Evolutionary conservation across 176 grass and related monocot genomes (phyloP).

Genomic region (Carex parvula): DNA sequence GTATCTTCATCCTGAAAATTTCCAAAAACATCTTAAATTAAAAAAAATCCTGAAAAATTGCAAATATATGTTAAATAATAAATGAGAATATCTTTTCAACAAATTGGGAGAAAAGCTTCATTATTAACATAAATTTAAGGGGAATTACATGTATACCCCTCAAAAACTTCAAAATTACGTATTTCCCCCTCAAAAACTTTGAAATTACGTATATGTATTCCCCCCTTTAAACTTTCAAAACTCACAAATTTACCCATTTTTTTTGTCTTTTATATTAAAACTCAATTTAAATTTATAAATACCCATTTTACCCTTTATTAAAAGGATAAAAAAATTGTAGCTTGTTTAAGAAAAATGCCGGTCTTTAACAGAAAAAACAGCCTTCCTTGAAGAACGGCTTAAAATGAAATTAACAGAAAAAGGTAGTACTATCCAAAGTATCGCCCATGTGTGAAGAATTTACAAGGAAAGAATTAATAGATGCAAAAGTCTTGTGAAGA

Average conservation of each 20-base stretch:
- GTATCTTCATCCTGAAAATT: slow-evolving; percentile 67
- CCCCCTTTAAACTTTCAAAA: no score
- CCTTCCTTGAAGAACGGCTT: background rate
- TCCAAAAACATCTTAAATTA: background rate
- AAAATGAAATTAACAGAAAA: background rate
- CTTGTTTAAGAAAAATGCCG: no score
- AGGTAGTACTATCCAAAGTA: background rate
- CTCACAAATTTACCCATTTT: no score
- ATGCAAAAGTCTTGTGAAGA: no score
- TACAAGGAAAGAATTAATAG: background rate
- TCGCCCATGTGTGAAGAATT: background rate
- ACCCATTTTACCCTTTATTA: no score
- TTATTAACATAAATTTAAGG: background rate
- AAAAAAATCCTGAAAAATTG: background rate
- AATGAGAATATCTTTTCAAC: background rate
- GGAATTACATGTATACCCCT: background rate
- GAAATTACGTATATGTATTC: no score
- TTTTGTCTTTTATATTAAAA: no score
- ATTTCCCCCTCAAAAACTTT: no score
- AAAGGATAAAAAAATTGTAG: no score
- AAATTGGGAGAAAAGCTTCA: background rate
- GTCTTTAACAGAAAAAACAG: no score
- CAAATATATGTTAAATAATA: background rate
- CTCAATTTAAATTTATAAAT: no score
- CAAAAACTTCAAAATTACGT: no score